Conservation (phyloP, 352 stramenopile species). For the Globisporangium paddicum region DNA sequence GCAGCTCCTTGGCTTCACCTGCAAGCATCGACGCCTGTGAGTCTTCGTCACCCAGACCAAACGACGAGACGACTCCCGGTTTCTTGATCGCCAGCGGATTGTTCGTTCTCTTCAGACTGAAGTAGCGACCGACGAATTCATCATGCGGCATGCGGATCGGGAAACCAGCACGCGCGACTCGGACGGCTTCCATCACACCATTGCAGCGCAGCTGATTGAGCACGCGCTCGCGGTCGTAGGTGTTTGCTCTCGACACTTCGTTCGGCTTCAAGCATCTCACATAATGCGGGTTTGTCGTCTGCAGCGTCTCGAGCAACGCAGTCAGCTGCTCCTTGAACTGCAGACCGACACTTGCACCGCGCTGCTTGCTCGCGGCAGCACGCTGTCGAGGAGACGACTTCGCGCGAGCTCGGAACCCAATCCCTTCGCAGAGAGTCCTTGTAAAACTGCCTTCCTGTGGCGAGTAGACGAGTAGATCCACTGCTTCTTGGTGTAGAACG, state of each 20-base stretch:
- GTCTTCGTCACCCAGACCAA: slow-evolving; percentile 38
- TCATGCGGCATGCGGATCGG: slow-evolving; percentile 73
- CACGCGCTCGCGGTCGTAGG: slow-evolving; percentile 68
- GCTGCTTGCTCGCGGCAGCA: slow-evolving; percentile 56
- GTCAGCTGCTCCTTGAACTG: slow-evolving; percentile 87
- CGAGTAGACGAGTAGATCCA: slow-evolving; percentile 74
- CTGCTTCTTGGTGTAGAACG: slow-evolving; percentile 72
- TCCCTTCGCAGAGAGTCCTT: slow-evolving; percentile 59
- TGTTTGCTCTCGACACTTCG: slow-evolving; percentile 48
- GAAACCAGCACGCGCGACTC: slow-evolving; percentile 80
- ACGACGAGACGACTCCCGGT: slow-evolving; percentile 23
- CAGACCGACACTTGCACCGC: slow-evolving; percentile 70
- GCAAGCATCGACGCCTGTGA: slow-evolving; percentile 32
- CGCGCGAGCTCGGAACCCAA: slow-evolving; percentile 36
- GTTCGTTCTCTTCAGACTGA: slow-evolving; percentile 51
- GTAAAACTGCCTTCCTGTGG: slow-evolving; percentile 72
- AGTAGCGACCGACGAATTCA: slow-evolving; percentile 73
- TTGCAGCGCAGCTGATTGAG: slow-evolving; percentile 85
- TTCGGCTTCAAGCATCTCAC: slow-evolving; percentile 91
- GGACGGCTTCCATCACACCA: slow-evolving; percentile 83
- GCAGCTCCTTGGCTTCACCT: slow-evolving; percentile 61
- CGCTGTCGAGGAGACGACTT: slow-evolving; percentile 59
- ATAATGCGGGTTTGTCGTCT: slow-evolving; percentile 80
- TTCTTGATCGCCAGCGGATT: slow-evolving; percentile 38
- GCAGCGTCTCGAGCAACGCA: slow-evolving; percentile 63